A percentile compares a stretch with the other conserved stretches of the same genome.
Conservation (phyloP, 805 yeast species). For the Yamadazyma phyllophila region DNA sequence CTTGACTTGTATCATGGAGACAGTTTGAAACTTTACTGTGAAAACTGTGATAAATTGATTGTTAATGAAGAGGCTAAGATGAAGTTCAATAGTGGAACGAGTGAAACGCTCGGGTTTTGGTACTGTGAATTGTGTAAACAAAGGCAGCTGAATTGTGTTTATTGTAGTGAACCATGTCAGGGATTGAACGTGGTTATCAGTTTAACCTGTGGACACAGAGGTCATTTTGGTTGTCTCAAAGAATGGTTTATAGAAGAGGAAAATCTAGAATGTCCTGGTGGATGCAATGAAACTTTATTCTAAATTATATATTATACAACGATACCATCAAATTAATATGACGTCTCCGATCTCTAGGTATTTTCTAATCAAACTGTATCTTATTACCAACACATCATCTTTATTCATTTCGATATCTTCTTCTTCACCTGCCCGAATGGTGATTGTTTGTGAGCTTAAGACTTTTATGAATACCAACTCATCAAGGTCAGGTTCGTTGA, state of each 20-base stretch:
- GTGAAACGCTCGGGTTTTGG: slow-evolving; percentile 64
- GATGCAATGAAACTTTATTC: slow-evolving; percentile 44
- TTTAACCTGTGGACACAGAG: slow-evolving; percentile 80
- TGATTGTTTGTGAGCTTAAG: slow-evolving; percentile 24
- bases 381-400: slow-evolving; percentile 73
- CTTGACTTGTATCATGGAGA: slow-evolving; percentile 34
- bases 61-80: slow-evolving; percentile 56
- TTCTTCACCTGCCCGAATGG: slow-evolving; percentile 21
- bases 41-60: slow-evolving; percentile 56
- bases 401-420: slow-evolving; percentile 56
- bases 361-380: slow-evolving; percentile 48
- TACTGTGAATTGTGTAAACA: slow-evolving; percentile 72
- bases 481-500: slow-evolving; percentile 72
- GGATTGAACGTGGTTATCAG: slow-evolving; percentile 60
- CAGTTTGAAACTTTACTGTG: slow-evolving; percentile 53
- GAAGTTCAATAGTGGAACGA: slow-evolving; percentile 17
- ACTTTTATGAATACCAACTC: slow-evolving; percentile 75
- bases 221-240: slow-evolving; percentile 77
- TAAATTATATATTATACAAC: neutral
- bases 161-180: slow-evolving; percentile 73
- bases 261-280: slow-evolving; percentile 77
- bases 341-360: slow-evolving; percentile 39
- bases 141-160: slow-evolving; percentile 65
- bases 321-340: slow-evolving; percentile 26
- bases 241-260: slow-evolving; percentile 70